A percentile compares a stretch with the other conserved stretches of the same genome.
Conservation (phyloP, 164 flowering plant species). For the Stephania cephalantha region DNA sequence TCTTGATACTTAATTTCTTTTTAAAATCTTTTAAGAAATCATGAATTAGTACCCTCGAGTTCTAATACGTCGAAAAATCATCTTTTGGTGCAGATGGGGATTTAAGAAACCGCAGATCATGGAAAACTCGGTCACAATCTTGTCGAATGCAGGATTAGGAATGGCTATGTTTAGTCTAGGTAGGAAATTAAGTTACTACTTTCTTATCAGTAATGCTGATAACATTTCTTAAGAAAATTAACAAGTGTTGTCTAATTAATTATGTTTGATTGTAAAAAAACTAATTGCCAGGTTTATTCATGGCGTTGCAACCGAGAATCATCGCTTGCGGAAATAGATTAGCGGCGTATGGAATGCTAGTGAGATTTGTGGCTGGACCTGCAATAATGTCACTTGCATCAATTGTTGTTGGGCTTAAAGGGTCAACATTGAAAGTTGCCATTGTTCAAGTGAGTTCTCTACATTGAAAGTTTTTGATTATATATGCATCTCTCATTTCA, state of each 20-base stretch:
- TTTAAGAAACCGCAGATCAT: slow-evolving; percentile 29
- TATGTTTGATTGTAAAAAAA: no score
- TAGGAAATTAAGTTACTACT: slow-evolving; percentile 10
- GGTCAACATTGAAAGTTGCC: slow-evolving; percentile 24
- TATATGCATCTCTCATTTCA: not conserved
- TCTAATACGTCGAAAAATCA: not conserved
- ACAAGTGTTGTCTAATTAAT: not conserved
- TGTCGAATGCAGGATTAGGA: slow-evolving; percentile 41
- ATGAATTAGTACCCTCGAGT: not conserved
- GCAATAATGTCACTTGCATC: slow-evolving; percentile 38
- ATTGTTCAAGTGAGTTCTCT: slow-evolving; percentile 30
- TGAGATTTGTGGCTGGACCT: slow-evolving; percentile 33
- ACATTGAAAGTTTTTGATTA: no score
- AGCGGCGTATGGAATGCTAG: slow-evolving; percentile 28
- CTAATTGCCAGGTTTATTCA: slow-evolving; percentile 28
- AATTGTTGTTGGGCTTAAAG: slow-evolving; percentile 29
- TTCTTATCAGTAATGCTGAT: not conserved
- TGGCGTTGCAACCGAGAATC: slow-evolving; percentile 39
- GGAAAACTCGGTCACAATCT: slow-evolving; percentile 29
- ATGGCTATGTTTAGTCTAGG: slow-evolving; percentile 48
- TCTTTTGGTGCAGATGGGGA: slow-evolving; percentile 22
- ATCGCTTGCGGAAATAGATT: slow-evolving; percentile 38
- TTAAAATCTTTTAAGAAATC: not conserved
- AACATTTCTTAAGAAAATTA: not conserved
- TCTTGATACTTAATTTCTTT: not conserved